A percentile compares a stretch with the other conserved stretches of the same genome.
Evolutionary conservation across 768 basidiomycete species (phyloP).

Genomic region (Xerocomellus dryophilus): DNA sequence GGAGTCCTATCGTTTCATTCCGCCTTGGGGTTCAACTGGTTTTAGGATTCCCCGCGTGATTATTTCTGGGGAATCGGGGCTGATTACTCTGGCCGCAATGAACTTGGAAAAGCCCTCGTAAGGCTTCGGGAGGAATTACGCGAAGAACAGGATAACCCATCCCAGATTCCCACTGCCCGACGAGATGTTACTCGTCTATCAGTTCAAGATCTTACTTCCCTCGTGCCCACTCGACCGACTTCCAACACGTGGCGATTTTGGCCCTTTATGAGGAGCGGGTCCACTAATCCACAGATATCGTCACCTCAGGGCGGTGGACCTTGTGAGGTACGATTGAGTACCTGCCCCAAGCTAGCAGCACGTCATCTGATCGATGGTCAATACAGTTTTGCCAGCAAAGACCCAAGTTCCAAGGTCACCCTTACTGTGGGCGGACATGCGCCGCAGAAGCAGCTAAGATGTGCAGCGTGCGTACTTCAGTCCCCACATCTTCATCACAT

Average conservation of each 20-base stretch:
- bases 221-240: conserved; percentile 10
- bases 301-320: conserved; percentile 15
- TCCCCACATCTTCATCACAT: not conserved
- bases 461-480: conserved; percentile 24
- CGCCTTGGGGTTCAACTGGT: not conserved
- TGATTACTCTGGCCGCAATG: conserved; percentile 64
- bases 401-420: conserved; percentile 56
- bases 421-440: conserved; percentile 65
- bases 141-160: conserved; percentile 26
- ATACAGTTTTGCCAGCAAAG: conserved; percentile 53
- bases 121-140: conserved; percentile 58
- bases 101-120: conserved; percentile 69
- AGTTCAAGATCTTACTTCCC: conserved; percentile 31
- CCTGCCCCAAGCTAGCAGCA: not conserved
- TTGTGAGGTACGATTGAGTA: conserved; percentile 29
- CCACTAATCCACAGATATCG: not conserved
- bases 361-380: conserved; percentile 8
- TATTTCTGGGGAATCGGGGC: conserved; percentile 74
- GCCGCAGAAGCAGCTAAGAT: conserved; percentile 43
- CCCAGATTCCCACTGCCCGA: conserved; percentile 26
- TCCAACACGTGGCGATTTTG: conserved; percentile 7
- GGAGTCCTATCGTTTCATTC: not conserved
- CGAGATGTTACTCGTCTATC: conserved; percentile 31
- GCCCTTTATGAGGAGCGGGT: not conserved
- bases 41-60: conserved; percentile 70